Base-by-base conservation (phyloP, 2,329 filamentous ascomycete species). In the Paecilomyces niveus region DNA sequence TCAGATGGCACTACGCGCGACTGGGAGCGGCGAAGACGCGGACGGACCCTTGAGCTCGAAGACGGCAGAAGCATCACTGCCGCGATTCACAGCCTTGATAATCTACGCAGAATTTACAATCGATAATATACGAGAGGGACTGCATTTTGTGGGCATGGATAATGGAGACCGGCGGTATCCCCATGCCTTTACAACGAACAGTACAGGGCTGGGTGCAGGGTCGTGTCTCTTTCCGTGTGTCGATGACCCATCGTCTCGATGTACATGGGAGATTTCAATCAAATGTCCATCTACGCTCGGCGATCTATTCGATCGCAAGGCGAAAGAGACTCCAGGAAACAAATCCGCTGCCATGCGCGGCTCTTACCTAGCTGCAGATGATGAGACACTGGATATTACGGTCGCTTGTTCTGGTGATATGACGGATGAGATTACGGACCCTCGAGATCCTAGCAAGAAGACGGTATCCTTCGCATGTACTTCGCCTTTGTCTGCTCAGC, bases 221-320 rank as follows among this genome's bases (percentile, higher is more conserved):
- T 93, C 87, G 53, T 92, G 88, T 65, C 85, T 97, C 26, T 99
- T 99, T 67, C 94, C 94, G 0, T 97, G 94, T 71, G 82, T 97
- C 56, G 94, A 99, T 70, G 89, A 96, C 69, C 85, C 89, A 24
- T 86, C 86, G 33, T 87, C 89, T 58, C 84, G 91, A 58, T 93
- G 88, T 68, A 86, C 87, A 10, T 99, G 94, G 90, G 90, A 92
- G 58, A 82, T 99, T 54, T 90, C 89, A 1, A 87, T 99, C 68
- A 91, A 88, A 59, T 93, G 88, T 65, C 90, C 93, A 10, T 85
- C 89, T 55, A 96, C 92, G 0, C 79, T 99, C 0, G 92, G 92
- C 4, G 92, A 97, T 76, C 89, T 78, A 55, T 81, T 81, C 65
- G 73, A 80, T 64, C 64, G 70, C 58, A 67, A 75, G 62, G 55